Evolutionary conservation across 2,329 filamentous ascomycete species (phyloP), one percentile per base, ranked within the genome.

Genomic region (Talaromyces atroroseus): DNA sequence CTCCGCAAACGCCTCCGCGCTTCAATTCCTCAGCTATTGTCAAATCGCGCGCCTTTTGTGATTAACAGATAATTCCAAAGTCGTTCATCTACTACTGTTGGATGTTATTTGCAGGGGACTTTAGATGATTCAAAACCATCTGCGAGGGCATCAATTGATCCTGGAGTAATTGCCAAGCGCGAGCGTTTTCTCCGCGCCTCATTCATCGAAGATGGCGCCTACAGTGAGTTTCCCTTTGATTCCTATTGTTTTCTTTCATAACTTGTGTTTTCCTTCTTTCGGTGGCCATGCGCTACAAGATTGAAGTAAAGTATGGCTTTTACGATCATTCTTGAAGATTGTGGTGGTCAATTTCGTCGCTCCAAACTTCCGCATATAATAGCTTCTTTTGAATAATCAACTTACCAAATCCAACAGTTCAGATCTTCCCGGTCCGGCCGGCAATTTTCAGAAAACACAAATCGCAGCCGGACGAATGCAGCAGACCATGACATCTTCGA

Each of bases 401-500:
- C 40, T 44, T 20, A 44, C 40, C 20, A 38, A 21, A 5, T 18
- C 29, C 21, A 23, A 26, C 62, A 83, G 80, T 82, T 82, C 63
- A 76, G 81, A 52, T 78, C 80, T 47, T 78, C 80, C 57, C 80
- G 81, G 60, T 79, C 80, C 20, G 81, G 80, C 59, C 81, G 82
- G 58, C 78, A 83, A 62, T 80, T 79, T 58, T 77, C 80, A 57
- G 80, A 82, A 59, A 75, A 75, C 42, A 60, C 68, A 47, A 70
- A 70, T 54, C 70, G 74, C 48, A 72, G 68, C 50, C 68, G 74
- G 62, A 71, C 68, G 29, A 73, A 72, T 45, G 80, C 82, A 62
- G 76, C 80, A 53, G 85, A 88, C 62, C 83, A 86, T 68, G 86
- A 88, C 76, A 78, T 85, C 50, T 80, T 83, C 50, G 78, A 82